Percentiles rank a stretch among this genome's conserved stretches.
Conservation (phyloP, 495 filamentous ascomycete genomes). For the Aspergillus homomorphus region DNA sequence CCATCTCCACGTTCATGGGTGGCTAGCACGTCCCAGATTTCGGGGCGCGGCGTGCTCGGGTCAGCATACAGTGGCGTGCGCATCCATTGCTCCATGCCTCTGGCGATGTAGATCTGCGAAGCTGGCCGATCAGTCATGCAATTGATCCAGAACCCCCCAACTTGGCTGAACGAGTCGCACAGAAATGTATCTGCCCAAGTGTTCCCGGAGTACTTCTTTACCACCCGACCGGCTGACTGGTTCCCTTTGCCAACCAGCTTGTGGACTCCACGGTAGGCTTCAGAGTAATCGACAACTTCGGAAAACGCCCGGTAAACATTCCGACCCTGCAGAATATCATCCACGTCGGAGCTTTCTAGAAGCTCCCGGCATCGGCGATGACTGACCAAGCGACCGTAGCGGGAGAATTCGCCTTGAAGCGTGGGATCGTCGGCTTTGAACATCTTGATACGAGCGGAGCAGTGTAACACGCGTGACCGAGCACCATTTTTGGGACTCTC, state of each 20-base stretch:
- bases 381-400: slow-evolving; percentile 41
- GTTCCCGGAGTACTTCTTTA: slow-evolving; percentile 33
- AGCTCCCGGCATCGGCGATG: slow-evolving; percentile 39
- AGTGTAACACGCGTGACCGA: slow-evolving; percentile 13
- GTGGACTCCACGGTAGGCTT: slow-evolving; percentile 41
- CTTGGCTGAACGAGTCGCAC: slow-evolving; percentile 46
- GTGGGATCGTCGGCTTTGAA: not conserved
- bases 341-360: slow-evolving; percentile 34
- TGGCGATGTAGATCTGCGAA: slow-evolving; percentile 48
- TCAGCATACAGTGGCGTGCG: slow-evolving; percentile 37
- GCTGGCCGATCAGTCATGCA: slow-evolving; percentile 44
- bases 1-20: slow-evolving; percentile 33
- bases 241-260: slow-evolving; percentile 42
- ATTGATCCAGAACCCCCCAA: slow-evolving; percentile 52
- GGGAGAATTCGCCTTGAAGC: slow-evolving; percentile 33
- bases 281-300: slow-evolving; percentile 49
- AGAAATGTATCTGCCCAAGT: slow-evolving; percentile 41
- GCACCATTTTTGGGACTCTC: slow-evolving; percentile 4
- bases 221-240: slow-evolving; percentile 45
- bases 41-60: slow-evolving; percentile 17
- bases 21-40: slow-evolving; percentile 46
- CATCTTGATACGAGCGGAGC: slow-evolving; percentile 10
- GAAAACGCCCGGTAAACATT: slow-evolving; percentile 48
- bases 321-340: slow-evolving; percentile 48
- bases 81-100: slow-evolving; percentile 46